These are phyloP conservation scores for Colletotrichum abscissum DNA, from an alignment of 2,329 filamentous ascomycete species.

Conservation along the genomic window DNA sequence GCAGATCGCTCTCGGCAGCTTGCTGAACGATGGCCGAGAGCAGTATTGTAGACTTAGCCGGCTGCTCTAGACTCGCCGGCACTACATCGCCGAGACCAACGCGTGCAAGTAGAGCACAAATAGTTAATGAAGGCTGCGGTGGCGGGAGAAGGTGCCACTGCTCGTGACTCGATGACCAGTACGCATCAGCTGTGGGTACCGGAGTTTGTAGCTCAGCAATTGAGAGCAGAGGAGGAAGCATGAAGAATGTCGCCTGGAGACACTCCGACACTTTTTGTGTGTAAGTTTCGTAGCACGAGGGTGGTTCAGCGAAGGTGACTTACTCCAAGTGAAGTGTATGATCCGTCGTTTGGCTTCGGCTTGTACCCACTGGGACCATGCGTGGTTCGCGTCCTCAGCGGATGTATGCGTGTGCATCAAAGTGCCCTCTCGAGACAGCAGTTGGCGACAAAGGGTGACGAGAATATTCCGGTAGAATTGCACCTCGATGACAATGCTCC, in stretches of 20 bases:
- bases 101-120: background rate
- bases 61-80: background rate
- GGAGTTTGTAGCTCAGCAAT: conserved; percentile 2
- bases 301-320: background rate
- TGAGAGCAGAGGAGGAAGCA: background rate
- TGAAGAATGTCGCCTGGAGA: background rate
- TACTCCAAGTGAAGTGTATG: background rate
- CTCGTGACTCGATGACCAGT: conserved; percentile 3
- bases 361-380: background rate
- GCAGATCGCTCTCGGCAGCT: conserved; percentile 4
- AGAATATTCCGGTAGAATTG: background rate
- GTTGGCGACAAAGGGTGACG: background rate
- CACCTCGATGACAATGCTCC: background rate
- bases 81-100: background rate
- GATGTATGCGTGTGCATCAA: background rate
- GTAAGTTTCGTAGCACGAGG: background rate
- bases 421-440: background rate
- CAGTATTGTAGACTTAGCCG: background rate
- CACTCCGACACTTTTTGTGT: background rate
- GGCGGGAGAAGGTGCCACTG: conserved; percentile 5
- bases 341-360: background rate
- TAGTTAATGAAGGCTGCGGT: background rate
- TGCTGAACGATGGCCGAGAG: conserved; percentile 13
- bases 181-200: background rate
- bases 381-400: background rate